Conservation (phyloP, 83 land plant genomes). For the Isoetes engelmannii region DNA sequence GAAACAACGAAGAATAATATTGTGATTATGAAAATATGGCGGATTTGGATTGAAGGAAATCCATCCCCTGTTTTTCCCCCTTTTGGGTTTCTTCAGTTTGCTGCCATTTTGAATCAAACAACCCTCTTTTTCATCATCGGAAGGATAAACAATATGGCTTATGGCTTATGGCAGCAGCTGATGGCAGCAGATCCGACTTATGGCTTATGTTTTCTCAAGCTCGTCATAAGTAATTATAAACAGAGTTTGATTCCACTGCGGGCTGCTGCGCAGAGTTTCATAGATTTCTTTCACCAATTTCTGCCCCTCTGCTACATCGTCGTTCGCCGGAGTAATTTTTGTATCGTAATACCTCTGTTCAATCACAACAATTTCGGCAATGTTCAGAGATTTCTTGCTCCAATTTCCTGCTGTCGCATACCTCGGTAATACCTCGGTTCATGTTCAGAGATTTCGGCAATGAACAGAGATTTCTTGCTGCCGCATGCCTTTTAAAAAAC, state of each 20-base stretch:
- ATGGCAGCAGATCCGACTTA: too few species aligned
- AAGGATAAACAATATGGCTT: too few species aligned
- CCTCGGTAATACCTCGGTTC: constrained; percentile 78
- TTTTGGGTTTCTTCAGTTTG: too few species aligned
- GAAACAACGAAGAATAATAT: too few species aligned
- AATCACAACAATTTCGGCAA: constrained; percentile 64
- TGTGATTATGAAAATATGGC: too few species aligned
- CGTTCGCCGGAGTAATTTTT: constrained; percentile 57
- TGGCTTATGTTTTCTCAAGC: too few species aligned
- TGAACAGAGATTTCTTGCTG: constrained; percentile 35
- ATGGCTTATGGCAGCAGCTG: too few species aligned
- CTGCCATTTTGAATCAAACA: too few species aligned
- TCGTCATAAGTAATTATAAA: constrained; percentile 80
- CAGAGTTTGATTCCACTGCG: constrained; percentile 89
- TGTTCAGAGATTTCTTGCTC: too few species aligned
- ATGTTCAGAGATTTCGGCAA: constrained; percentile 64
- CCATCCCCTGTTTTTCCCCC: too few species aligned
- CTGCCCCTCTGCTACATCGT: constrained; percentile 86
- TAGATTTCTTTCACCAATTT: constrained; percentile 84
- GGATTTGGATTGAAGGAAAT: too few species aligned
- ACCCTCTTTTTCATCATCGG: too few species aligned
- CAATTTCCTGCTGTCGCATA: constrained; percentile 50
- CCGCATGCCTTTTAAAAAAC: constrained; percentile 57
- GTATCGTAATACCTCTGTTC: constrained; percentile 81
- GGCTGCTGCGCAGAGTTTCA: constrained; percentile 79